phyloP scores from a whole-genome alignment of 2,329 filamentous ascomycete genomes.

The Diaporthe citriasiana region DNA sequence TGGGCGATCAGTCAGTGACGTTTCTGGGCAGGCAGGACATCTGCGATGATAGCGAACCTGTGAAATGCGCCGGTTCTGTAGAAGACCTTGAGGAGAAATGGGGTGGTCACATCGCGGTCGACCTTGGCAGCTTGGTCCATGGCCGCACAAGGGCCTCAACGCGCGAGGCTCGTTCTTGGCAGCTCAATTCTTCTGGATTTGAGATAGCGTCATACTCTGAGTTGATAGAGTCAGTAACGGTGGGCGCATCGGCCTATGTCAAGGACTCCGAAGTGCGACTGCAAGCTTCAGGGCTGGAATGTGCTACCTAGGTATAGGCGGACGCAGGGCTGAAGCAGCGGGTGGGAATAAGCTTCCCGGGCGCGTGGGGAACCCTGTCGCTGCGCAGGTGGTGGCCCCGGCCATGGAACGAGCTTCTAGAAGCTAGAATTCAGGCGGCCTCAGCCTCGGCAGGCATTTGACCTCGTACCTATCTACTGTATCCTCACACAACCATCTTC shows the following conservation, averaged over 20 bases:
- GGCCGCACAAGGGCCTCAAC: background rate
- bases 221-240: background rate
- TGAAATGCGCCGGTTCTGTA: slow-evolving; percentile 83
- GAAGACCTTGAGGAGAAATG: slow-evolving; percentile 89
- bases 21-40: background rate
- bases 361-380: slow-evolving; percentile 37
- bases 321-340: slow-evolving; percentile 1
- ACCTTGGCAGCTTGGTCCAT: slow-evolving; percentile 54
- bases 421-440: slow-evolving; percentile 35
- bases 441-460: slow-evolving; percentile 26
- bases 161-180: background rate
- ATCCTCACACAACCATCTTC: background rate
- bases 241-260: background rate
- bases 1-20: background rate
- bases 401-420: slow-evolving; percentile 35
- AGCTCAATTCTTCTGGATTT: background rate
- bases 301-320: background rate
- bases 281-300: slow-evolving; percentile 3
- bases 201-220: background rate
- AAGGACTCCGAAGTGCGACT: background rate
- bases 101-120: slow-evolving; percentile 79
- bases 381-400: slow-evolving; percentile 11
- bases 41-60: slow-evolving; percentile 60
- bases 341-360: slow-evolving; percentile 33
- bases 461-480: background rate